Evolutionary conservation across 768 basidiomycete species (phyloP), one percentile per base, ranked within the genome.

Genomic region (Megacollybia marginata): DNA sequence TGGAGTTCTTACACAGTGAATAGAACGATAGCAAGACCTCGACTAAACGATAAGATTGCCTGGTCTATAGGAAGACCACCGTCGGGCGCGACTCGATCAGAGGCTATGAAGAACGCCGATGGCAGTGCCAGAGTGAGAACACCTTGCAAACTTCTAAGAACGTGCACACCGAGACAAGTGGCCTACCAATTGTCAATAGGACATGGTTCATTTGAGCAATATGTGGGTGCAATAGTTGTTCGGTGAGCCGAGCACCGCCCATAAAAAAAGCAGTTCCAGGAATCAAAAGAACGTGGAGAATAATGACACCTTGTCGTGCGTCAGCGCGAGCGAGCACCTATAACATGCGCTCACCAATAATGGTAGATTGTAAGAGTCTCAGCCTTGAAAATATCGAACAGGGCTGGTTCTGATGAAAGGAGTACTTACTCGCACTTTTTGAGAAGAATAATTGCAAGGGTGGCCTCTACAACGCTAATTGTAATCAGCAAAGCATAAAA

Each of bases 201-300:
- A 82, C 75, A 47, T 85, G 83, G 54, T 88, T 88, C 2, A 88
- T 69, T 54, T 87, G 72, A 0, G 79, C 78, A 9, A 76, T 58
- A 55, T 82, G 79, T 2, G 82, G 82, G 55, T 85, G 79, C 9
- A 89, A 66, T 48, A 83, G 73, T 62, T 89, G 86, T 45, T 84
- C 75, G 58, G 78, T 67, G 23, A 88, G 69, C 18, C 75, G 72
- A n/a, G 78, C 80, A 42, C 86, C 86, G 19, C 85, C 86, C 2
- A 76, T 75, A n/a, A 88, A 69, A 60, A 88, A 88, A 0, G 85
- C 71, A 4, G 75, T 70, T 2, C 86, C 86, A 0, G 86, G 85
- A 42, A 88, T 70, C 12, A 89, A 73, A 1, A 89, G 71, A 1
- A 88, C 70, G 60, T 86, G 86, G 9, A 89, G 70, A n/a, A 89